Conservation (phyloP, 345 rosid genomes). For the Syzygium jambos region DNA sequence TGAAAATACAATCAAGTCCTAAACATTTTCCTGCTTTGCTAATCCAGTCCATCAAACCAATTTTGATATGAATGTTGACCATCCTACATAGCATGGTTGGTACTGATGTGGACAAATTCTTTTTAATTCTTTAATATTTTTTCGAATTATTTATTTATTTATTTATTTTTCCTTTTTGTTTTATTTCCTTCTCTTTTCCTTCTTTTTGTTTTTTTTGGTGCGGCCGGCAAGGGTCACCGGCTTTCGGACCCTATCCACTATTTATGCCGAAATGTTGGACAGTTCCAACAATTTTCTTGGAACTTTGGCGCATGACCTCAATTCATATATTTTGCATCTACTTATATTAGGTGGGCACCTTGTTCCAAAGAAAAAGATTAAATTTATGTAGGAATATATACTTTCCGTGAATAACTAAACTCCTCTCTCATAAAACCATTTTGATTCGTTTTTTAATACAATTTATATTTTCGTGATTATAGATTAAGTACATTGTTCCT, state of each 20-base stretch:
- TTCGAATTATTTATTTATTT: no score
- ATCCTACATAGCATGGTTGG: no score
- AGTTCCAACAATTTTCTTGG: background rate
- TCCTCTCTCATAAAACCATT: background rate
- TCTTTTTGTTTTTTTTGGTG: no score
- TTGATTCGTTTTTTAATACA: background rate
- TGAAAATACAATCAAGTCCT: no score
- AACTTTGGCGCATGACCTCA: background rate
- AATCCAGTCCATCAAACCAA: no score
- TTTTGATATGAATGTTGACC: no score
- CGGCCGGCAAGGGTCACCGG: no score
- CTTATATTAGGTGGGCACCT: background rate
- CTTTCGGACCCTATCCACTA: background rate
- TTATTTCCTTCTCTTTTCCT: no score
- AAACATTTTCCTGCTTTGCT: no score
- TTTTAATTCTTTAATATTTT: no score
- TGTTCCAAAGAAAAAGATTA: background rate
- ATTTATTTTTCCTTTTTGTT: no score
- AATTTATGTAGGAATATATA: background rate
- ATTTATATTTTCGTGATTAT: background rate
- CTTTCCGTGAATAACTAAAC: background rate
- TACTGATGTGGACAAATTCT: no score
- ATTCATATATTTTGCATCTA: background rate
- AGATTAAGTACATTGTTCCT: background rate
- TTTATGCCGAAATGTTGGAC: background rate